A percentile compares a stretch with the other conserved stretches of the same genome.
Evolutionary conservation across 176 grass and related monocot genomes (phyloP).

Genomic region (Tillandsia fasciculata): DNA sequence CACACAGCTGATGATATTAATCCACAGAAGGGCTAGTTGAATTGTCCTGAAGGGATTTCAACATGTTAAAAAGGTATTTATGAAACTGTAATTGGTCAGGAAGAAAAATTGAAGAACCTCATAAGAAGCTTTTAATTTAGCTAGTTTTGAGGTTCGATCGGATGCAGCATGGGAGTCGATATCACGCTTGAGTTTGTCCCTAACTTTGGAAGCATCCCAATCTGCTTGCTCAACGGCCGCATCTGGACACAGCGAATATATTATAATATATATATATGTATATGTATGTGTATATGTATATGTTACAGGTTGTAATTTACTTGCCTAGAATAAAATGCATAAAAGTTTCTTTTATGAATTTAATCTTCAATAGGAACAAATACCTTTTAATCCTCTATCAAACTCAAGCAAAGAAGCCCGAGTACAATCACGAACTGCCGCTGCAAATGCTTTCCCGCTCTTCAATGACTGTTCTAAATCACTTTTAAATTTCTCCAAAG

Average conservation of each 20-base stretch:
- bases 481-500: constrained; percentile 65
- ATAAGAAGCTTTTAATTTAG: constrained; percentile 52
- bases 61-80: no score
- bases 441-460: constrained; percentile 39
- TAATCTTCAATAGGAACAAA: not conserved
- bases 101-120: constrained; percentile 42
- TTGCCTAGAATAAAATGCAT: not conserved
- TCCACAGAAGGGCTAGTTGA: no score
- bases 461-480: constrained; percentile 54
- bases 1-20: no score
- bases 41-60: no score
- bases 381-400: constrained; percentile 54
- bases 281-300: not conserved
- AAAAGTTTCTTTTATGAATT: not conserved
- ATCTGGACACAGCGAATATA: constrained; percentile 29
- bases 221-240: constrained; percentile 37
- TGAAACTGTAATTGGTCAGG: constrained; percentile 1
- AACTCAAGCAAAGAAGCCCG: constrained; percentile 42
- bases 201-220: constrained; percentile 53
- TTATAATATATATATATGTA: not conserved
- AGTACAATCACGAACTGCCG: constrained; percentile 41
- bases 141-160: constrained; percentile 38
- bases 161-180: constrained; percentile 47
- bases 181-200: constrained; percentile 47
- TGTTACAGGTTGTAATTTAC: not conserved